Evolutionary conservation across 2,329 filamentous ascomycete species (phyloP).

Genomic region (Fusarium denticulatum): DNA sequence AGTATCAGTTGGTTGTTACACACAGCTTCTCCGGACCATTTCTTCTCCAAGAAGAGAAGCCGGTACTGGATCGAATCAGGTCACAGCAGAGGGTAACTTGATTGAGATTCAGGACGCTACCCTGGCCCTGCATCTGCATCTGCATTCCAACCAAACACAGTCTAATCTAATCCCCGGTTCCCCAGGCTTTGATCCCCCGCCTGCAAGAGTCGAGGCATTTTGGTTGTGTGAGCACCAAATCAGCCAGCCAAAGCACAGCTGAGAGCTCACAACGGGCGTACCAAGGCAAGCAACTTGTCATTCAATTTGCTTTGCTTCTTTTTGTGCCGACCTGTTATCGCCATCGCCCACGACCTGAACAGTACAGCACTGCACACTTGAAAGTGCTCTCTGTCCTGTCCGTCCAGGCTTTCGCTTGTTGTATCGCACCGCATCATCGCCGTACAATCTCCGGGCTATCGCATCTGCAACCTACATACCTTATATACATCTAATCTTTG

Average conservation of each 20-base stretch:
- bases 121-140: background rate
- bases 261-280: slow-evolving; percentile 36
- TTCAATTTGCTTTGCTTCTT: background rate
- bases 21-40: slow-evolving; percentile 20
- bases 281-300: slow-evolving; percentile 20
- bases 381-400: background rate
- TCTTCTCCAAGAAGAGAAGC: slow-evolving; percentile 13
- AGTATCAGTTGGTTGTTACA: slow-evolving; percentile 5
- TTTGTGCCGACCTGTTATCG: slow-evolving; percentile 26
- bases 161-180: slow-evolving; percentile 39
- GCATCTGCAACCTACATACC: background rate
- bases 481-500: background rate
- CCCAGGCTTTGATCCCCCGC: slow-evolving; percentile 36
- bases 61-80: slow-evolving; percentile 23
- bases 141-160: slow-evolving; percentile 27
- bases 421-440: slow-evolving; percentile 15
- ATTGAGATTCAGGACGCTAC: slow-evolving; percentile 15
- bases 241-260: slow-evolving; percentile 29
- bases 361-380: background rate
- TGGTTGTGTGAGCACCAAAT: slow-evolving; percentile 13
- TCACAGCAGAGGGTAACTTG: slow-evolving; percentile 12
- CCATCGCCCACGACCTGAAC: slow-evolving; percentile 18
- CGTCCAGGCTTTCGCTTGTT: background rate
- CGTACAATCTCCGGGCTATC: slow-evolving; percentile 14
- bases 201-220: slow-evolving; percentile 26